Conservation (phyloP, 768 basidiomycete genomes). For the Russula brevipes region DNA sequence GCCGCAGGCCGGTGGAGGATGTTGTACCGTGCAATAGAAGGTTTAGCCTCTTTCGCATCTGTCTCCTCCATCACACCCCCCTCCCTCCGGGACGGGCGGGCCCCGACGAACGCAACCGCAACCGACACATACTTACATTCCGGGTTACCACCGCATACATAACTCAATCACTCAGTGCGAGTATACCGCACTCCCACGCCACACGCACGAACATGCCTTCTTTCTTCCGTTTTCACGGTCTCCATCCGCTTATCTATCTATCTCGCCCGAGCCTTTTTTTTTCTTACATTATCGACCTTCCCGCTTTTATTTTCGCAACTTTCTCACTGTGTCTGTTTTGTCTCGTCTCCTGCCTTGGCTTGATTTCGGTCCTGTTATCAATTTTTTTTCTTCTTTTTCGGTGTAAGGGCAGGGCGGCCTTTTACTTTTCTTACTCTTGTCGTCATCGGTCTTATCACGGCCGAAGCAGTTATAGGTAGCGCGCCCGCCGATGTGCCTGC, state of each 20-base stretch:
- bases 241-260: slow-evolving; percentile 18
- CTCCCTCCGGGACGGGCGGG: background rate
- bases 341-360: background rate
- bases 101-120: background rate
- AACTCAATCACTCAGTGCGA: slow-evolving; percentile 12
- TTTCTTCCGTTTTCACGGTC: background rate
- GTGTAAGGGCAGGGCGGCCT: slow-evolving; percentile 8
- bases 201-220: slow-evolving; percentile 6
- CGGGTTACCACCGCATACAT: slow-evolving; percentile 15
- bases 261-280: slow-evolving; percentile 3
- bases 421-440: background rate
- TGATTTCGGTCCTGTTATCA: slow-evolving; percentile 4
- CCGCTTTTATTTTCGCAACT: background rate
- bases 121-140: slow-evolving; percentile 4
- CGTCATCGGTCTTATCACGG: background rate
- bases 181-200: slow-evolving; percentile 10
- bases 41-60: background rate
- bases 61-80: background rate
- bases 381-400: slow-evolving; percentile 1
- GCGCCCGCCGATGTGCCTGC: background rate
- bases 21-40: slow-evolving; percentile 21
- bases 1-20: slow-evolving; percentile 37
- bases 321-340: slow-evolving; percentile 1
- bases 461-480: background rate
- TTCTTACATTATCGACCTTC: slow-evolving; percentile 9